Percentiles rank a stretch among this genome's conserved stretches.
phyloP scores from a whole-genome alignment of 768 basidiomycete species.

The Russula griseocarnosa region DNA sequence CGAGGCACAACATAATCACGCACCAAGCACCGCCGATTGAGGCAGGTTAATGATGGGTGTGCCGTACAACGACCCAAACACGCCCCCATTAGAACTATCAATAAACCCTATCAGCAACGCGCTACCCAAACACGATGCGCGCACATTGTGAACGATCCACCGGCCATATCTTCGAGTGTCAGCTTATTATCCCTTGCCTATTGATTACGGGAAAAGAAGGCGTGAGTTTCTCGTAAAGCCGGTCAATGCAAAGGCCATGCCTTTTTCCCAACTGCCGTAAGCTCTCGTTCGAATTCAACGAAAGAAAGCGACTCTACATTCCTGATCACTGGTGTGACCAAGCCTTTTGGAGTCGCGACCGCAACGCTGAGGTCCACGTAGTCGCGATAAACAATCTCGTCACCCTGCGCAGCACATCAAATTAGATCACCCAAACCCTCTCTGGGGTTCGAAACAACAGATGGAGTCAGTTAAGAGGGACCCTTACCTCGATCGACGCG shows the following conservation, averaged over 20 bases:
- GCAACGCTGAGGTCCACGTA: slow-evolving; percentile 94
- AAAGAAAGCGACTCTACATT: slow-evolving; percentile 86
- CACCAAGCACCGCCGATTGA: slow-evolving; percentile 88
- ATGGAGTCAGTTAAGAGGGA: background rate
- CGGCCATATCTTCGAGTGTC: slow-evolving; percentile 96
- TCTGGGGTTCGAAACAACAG: slow-evolving; percentile 34
- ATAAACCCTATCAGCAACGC: slow-evolving; percentile 18
- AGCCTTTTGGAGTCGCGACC: slow-evolving; percentile 94
- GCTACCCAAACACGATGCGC: slow-evolving; percentile 33
- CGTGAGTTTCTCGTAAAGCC: slow-evolving; percentile 5
- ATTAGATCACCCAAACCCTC: background rate
- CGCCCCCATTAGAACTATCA: slow-evolving; percentile 91
- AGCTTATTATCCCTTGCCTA: slow-evolving; percentile 89
- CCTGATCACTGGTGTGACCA: slow-evolving; percentile 93
- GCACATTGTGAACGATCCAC: slow-evolving; percentile 97
- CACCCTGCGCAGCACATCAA: slow-evolving; percentile 41
- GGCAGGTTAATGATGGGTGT: slow-evolving; percentile 99
- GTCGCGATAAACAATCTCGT: slow-evolving; percentile 89
- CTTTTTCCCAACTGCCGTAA: slow-evolving; percentile 88
- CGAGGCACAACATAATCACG: slow-evolving; percentile 29
- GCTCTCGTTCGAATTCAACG: slow-evolving; percentile 89
- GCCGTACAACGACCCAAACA: slow-evolving; percentile 94
- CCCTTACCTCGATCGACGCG: slow-evolving; percentile 71
- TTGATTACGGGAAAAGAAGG: slow-evolving; percentile 11
- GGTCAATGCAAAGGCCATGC: slow-evolving; percentile 31